phyloP scores from a whole-genome alignment of 2,329 filamentous ascomycete genomes.

The Gnomoniopsis smithogilvyi region DNA sequence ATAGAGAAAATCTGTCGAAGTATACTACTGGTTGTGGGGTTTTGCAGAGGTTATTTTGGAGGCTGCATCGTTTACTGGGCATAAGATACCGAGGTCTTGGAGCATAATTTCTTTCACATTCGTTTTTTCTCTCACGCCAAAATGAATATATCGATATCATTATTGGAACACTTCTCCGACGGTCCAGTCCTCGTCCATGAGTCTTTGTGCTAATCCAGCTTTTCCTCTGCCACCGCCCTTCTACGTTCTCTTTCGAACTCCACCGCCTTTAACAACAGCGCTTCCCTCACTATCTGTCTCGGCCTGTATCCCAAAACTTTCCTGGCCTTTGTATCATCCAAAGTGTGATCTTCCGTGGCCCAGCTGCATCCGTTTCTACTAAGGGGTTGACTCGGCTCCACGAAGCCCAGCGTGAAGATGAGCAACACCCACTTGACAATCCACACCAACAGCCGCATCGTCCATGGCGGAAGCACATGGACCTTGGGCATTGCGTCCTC shows the following conservation, averaged over 20 bases:
- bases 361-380: slow-evolving; percentile 23
- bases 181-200: neutral
- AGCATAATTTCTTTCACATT: neutral
- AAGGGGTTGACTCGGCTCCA: slow-evolving; percentile 23
- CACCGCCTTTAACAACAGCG: slow-evolving; percentile 17
- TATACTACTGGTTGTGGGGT: neutral
- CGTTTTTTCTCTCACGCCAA: neutral
- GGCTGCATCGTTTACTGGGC: neutral
- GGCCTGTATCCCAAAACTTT: slow-evolving; percentile 19
- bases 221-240: neutral
- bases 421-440: slow-evolving; percentile 22
- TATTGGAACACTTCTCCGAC: neutral
- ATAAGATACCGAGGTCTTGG: neutral
- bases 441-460: slow-evolving; percentile 19
- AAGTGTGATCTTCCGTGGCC: slow-evolving; percentile 20
- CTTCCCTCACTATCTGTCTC: slow-evolving; percentile 15
- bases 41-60: neutral
- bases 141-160: too few relatives aligned
- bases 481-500: neutral
- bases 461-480: slow-evolving; percentile 24
- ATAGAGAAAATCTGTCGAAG: slow-evolving; percentile 1
- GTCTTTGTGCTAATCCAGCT: neutral
- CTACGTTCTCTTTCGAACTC: slow-evolving; percentile 17
- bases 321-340: slow-evolving; percentile 19
- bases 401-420: slow-evolving; percentile 23